Evolutionary conservation across 139 green algal species (phyloP), one percentile per base, ranked within the genome.

Genomic region (Chlamydomonas applanata): DNA sequence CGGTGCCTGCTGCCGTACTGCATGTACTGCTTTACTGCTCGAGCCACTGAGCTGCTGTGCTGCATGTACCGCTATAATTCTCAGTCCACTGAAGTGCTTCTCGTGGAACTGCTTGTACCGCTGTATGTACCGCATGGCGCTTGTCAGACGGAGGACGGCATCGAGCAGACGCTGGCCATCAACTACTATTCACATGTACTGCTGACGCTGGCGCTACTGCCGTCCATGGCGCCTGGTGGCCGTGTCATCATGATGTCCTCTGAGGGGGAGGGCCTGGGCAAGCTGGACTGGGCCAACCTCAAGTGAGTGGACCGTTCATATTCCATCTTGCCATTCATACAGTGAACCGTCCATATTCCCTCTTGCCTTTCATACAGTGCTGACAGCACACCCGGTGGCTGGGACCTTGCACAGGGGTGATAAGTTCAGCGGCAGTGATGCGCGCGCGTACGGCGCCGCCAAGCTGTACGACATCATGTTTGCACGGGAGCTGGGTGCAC

Each of bases 381-480:
- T 70, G 17, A 56, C 5, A 56, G 34, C 35, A 24, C 7, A n/a
- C 16, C 34, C 20, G 34, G 19, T 40, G 14, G 14, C 63, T 20
- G 22, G 33, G 29, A 2, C 22, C 5, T 24, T 25, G 27, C 40
- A 3, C n/a, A 52, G 73, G 60, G 75, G 75, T 19, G 46, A 67
- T 25, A 67, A 76, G 45, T 81, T 75, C 69, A 72, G 46, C 20
- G 69, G 75, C 75, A 76, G 68, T 57, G 75, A 68, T n/a, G 59
- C 76, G 69, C 2, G 17, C 2, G 20, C 70, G n/a, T 82, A 82
- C 53, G 76, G 52, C 34, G 27, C 2, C 34, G 24, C 52, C 61
- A 82, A 82, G 76, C 53, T 77, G 52, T 70, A 45, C 46, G 34
- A 57, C 27, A 46, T 82, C n/a, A 77, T 82, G 69, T 77, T 77